phyloP scores from a whole-genome alignment of 129 eudicot species.

The Dittrichia graveolens region DNA sequence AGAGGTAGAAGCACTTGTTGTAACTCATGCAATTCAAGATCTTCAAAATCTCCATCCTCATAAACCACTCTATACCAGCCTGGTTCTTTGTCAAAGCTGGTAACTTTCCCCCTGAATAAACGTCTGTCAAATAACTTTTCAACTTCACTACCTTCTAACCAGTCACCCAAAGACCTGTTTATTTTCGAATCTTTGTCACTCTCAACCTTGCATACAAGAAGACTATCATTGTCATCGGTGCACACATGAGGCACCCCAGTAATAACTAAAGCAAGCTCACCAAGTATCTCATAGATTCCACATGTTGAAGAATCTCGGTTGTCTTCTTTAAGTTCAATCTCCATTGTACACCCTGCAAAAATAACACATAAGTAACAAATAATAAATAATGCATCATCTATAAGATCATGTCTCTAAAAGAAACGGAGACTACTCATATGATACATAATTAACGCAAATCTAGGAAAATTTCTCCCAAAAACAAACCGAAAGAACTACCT shows the following conservation, averaged over 20 bases:
- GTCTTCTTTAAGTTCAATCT: constrained; percentile 36
- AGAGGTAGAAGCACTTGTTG: constrained; percentile 61
- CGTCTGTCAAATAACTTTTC: constrained; percentile 51
- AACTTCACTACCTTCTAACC: constrained; percentile 81
- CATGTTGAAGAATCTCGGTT: constrained; percentile 36
- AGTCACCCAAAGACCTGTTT: constrained; percentile 52
- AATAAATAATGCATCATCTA: background rate
- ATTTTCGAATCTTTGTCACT: constrained; percentile 29
- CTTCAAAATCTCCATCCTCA: constrained; percentile 89
- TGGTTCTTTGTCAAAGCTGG: constrained; percentile 56
- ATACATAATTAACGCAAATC: no score
- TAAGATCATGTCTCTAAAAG: no score
- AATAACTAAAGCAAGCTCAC: constrained; percentile 66
- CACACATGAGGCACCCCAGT: constrained; percentile 65
- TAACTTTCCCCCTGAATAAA: constrained; percentile 54
- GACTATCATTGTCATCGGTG: constrained; percentile 29
- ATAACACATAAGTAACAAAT: background rate
- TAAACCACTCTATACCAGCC: constrained; percentile 84
- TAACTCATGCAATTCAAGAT: constrained; percentile 86
- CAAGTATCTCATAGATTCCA: constrained; percentile 60
- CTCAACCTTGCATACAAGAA: constrained; percentile 23
- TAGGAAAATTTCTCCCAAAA: no score
- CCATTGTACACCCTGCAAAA: constrained; percentile 36
- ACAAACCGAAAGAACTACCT: no score
- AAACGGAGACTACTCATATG: no score